Evolutionary conservation across 2,329 filamentous ascomycete species (phyloP).

Genomic region (Neophaeococcomyces aloes): DNA sequence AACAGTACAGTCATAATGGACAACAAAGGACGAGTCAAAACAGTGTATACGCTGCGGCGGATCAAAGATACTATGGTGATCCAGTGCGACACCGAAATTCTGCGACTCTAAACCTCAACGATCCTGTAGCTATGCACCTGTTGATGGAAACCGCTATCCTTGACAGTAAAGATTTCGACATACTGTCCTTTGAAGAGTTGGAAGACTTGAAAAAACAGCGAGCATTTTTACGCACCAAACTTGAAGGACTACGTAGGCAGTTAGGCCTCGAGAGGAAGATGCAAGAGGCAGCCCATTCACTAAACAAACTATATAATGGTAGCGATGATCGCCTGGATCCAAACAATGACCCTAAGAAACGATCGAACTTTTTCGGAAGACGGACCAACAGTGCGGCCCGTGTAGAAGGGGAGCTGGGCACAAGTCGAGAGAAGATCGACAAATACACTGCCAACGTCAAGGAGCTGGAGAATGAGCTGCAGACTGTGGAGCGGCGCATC

Average conservation of each 20-base stretch:
- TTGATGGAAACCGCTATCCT: constrained; percentile 86
- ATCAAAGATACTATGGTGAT: constrained; percentile 5
- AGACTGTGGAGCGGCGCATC: constrained; percentile 63
- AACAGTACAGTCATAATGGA: constrained; percentile 1
- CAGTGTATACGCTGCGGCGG: neutral
- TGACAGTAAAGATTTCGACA: constrained; percentile 75
- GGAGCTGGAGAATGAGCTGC: constrained; percentile 63
- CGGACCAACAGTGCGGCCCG: constrained; percentile 24
- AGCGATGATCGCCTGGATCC: constrained; percentile 35
- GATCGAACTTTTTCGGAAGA: constrained; percentile 38
- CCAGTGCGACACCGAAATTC: constrained; percentile 12
- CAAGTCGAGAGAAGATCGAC: constrained; percentile 72
- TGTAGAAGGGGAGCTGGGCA: constrained; percentile 63
- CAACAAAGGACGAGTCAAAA: constrained; percentile 1
- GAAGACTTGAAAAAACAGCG: constrained; percentile 85
- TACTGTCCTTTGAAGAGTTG: constrained; percentile 83
- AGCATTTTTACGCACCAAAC: constrained; percentile 58
- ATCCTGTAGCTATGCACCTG: constrained; percentile 71
- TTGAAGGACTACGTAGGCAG: constrained; percentile 72
- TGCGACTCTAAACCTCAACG: constrained; percentile 32
- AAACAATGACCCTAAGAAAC: constrained; percentile 40
- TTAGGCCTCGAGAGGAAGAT: constrained; percentile 86
- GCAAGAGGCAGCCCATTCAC: constrained; percentile 79
- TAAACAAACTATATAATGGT: constrained; percentile 69
- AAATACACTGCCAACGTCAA: constrained; percentile 73